Evolutionary conservation across 805 yeast species (phyloP).

Genomic region (Clavispora carvajalis): DNA sequence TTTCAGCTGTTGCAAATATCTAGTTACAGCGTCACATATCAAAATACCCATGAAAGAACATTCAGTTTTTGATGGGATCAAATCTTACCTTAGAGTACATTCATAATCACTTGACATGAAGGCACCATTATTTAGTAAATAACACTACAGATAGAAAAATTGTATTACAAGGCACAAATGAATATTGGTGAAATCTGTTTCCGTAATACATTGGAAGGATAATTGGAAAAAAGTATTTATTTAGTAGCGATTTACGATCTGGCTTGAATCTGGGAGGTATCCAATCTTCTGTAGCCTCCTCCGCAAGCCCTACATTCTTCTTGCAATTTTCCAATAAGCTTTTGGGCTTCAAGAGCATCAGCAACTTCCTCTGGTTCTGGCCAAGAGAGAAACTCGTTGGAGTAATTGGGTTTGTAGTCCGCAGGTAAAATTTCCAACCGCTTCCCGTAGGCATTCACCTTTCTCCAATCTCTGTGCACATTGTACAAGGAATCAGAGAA

Average conservation of each 20-base stretch:
- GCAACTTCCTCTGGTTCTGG: conserved; percentile 41
- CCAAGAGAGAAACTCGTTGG: conserved; percentile 49
- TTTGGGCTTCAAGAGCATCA: conserved; percentile 46
- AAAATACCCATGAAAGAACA: too few relatives aligned
- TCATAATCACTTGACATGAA: too few relatives aligned
- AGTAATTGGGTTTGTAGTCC: conserved; percentile 46
- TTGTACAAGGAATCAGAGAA: conserved; percentile 47
- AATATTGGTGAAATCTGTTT: too few relatives aligned
- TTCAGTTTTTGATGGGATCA: too few relatives aligned
- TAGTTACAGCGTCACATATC: too few relatives aligned
- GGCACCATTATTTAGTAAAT: too few relatives aligned
- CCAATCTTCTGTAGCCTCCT: conserved; percentile 42
- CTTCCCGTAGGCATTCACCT: conserved; percentile 52
- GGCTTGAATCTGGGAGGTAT: background rate
- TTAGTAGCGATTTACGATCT: background rate
- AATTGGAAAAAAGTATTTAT: background rate
- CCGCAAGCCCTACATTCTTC: conserved; percentile 42
- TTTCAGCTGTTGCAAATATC: too few relatives aligned
- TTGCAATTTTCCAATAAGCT: conserved; percentile 42
- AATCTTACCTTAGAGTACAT: too few relatives aligned
- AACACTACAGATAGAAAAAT: too few relatives aligned
- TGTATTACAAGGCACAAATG: too few relatives aligned
- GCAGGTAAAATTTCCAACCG: conserved; percentile 46
- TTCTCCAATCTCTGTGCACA: conserved; percentile 53
- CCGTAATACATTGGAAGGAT: too few relatives aligned